These are phyloP conservation scores for Suhomyces wounanorum DNA, from an alignment of 1,139 yeast species.

Conservation along the genomic window DNA sequence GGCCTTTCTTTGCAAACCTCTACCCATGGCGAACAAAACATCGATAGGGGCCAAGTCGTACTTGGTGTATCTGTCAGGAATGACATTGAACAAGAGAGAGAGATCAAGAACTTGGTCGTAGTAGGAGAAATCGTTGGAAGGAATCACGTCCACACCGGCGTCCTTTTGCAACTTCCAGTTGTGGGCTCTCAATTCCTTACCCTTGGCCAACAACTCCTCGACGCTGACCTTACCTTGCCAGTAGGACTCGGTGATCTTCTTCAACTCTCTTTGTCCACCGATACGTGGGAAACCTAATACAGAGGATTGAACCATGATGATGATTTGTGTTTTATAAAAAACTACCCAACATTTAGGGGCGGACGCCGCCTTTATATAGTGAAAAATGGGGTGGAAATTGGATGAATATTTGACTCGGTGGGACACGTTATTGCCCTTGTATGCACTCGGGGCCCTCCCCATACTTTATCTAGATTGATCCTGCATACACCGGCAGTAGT, in stretches of 20 bases:
- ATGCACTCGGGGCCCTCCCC: background rate
- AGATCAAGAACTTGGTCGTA: conserved; percentile 96
- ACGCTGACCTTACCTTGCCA: conserved; percentile 92
- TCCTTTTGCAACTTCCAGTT: conserved; percentile 98
- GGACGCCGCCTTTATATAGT: conserved; percentile 12
- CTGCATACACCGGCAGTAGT: background rate
- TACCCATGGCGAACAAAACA: conserved; percentile 98
- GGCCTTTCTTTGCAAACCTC: conserved; percentile 98
- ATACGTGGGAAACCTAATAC: conserved; percentile 99
- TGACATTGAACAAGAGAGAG: conserved; percentile 88
- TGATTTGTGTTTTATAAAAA: conserved; percentile 6
- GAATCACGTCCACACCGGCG: conserved; percentile 96
- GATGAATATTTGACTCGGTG: conserved; percentile 6
- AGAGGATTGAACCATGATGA: conserved; percentile 85
- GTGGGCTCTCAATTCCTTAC: conserved; percentile 91
- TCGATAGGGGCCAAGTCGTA: conserved; percentile 87
- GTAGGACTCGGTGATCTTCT: conserved; percentile 98
- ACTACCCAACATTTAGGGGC: conserved; percentile 1
- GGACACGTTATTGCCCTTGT: conserved; percentile 8
- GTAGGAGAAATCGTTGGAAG: conserved; percentile 97
- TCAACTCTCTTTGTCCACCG: conserved; percentile 98
- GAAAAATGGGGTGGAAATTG: conserved; percentile 6
- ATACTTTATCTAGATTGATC: background rate
- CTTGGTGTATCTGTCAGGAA: conserved; percentile 96
- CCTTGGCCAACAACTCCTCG: conserved; percentile 87